Conservation (phyloP, 2,329 filamentous ascomycete genomes). For the Thelonectria discophora region DNA sequence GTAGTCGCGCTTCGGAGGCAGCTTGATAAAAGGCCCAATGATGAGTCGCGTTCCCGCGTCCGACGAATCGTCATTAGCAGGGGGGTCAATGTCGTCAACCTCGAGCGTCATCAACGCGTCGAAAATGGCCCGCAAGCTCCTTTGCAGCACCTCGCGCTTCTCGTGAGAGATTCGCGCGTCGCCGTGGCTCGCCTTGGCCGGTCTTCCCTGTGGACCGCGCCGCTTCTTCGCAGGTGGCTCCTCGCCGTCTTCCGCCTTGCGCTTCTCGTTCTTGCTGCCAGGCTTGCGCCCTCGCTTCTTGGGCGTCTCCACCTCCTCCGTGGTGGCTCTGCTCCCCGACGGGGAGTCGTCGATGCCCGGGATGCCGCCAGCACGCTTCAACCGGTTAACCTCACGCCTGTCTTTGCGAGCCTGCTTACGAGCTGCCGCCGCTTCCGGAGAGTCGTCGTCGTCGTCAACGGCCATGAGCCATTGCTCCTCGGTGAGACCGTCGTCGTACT, state of each 20-base stretch:
- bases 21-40: slow-evolving; percentile 92
- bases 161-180: slow-evolving; percentile 67
- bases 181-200: slow-evolving; percentile 63
- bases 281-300: slow-evolving; percentile 90
- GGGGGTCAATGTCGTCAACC: slow-evolving; percentile 73
- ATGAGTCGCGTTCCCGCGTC: slow-evolving; percentile 76
- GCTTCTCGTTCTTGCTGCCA: slow-evolving; percentile 78
- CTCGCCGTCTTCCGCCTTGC: slow-evolving; percentile 82
- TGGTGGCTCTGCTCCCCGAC: slow-evolving; percentile 80
- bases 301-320: slow-evolving; percentile 77
- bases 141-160: slow-evolving; percentile 81
- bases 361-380: slow-evolving; percentile 62
- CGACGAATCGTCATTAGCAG: slow-evolving; percentile 64
- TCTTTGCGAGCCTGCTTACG: slow-evolving; percentile 88
- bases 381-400: slow-evolving; percentile 78
- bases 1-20: slow-evolving; percentile 88
- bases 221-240: slow-evolving; percentile 83
- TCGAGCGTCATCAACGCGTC: slow-evolving; percentile 86
- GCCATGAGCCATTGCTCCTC: slow-evolving; percentile 99
- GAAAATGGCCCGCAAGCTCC: slow-evolving; percentile 78
- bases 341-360: slow-evolving; percentile 78
- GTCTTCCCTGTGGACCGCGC: slow-evolving; percentile 73
- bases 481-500: slow-evolving; percentile 95
- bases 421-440: slow-evolving; percentile 89
- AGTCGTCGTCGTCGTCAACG: slow-evolving; percentile 95